Evolutionary conservation across 2,329 filamentous ascomycete species (phyloP), one percentile per base, ranked within the genome.

Genomic region (Colletotrichum navitas): DNA sequence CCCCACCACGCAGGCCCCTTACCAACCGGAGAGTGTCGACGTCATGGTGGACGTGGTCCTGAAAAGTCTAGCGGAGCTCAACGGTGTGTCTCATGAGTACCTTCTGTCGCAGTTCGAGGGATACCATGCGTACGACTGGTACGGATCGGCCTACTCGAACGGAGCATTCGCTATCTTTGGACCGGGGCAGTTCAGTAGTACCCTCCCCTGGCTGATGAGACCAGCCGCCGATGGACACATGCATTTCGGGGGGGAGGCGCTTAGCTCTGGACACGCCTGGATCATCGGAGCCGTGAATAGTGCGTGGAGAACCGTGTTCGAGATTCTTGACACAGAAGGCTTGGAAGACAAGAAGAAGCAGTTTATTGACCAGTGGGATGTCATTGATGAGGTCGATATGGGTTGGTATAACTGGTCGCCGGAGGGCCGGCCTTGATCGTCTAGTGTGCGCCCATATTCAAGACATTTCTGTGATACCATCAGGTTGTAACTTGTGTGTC

Each of bases 281-380:
- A 76, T 78, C 47, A 75, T 76, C 26, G 76, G 76, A 3, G 76
- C 76, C 39, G 70, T 76, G n/a, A 76, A 78, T 55, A 75, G 74
- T 29, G 76, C 76, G 1, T 78, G 73, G 66, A 71, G 75, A 55
- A 72, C 70, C 14, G 76, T 77, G 39, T 66, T 61, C 43, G 75
- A 75, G 63, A 72, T 76, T 0, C 60, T 76, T 11, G 60, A 62
- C 29, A 73, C 68, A 7, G 74, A 76, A 63, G 74, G 68, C 18
- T 34, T 75, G 60, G 63, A 74, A n/a, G 72, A 75, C 18, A 74
- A 75, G 69, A 71, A 72, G 60, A 65, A 68, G 34, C 36, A 74
- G 55, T 73, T 76, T 21, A 51, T 75, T 14, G 60, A 73, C 8
- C 68, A 64, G 71, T 77, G 75, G 74, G 68, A 61, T 5, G 18